phyloP scores from a whole-genome alignment of 2,329 filamentous ascomycete genomes.

The Colletotrichum coccodes region DNA sequence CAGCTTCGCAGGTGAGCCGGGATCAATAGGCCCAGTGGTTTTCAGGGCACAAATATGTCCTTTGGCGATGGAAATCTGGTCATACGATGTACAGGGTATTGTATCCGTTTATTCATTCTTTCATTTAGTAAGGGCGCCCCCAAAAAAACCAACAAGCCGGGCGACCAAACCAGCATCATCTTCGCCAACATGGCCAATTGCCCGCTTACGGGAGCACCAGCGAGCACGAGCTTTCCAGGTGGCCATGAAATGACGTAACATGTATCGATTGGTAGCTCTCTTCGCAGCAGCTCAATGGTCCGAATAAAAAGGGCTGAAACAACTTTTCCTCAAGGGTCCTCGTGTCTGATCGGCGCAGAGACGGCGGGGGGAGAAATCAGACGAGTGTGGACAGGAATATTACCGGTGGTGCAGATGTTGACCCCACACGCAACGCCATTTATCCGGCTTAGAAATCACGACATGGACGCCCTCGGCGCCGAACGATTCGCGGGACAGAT shows the following conservation, averaged over 20 bases:
- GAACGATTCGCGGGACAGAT: neutral
- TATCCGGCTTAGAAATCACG: slow-evolving; percentile 28
- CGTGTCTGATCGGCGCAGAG: neutral
- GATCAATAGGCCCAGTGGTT: neutral
- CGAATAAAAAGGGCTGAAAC: neutral
- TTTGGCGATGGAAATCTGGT: no score
- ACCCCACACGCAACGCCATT: neutral
- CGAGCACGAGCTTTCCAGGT: neutral
- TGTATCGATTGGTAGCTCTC: no score
- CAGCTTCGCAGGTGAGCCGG: no score
- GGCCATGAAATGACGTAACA: neutral
- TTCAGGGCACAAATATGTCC: neutral
- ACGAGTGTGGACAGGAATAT: neutral
- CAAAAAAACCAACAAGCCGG: no score
- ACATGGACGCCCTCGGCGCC: slow-evolving; percentile 6
- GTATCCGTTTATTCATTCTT: no score
- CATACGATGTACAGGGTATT: no score
- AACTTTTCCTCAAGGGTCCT: neutral
- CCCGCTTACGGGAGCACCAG: neutral
- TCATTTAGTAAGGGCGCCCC: no score
- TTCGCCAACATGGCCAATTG: neutral
- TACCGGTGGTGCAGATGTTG: no score
- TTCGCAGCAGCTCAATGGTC: neutral
- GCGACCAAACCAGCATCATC: no score
- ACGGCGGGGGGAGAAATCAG: neutral